Conservation (phyloP, 2,329 filamentous ascomycete genomes). For the Aureobasidium melanogenum region DNA sequence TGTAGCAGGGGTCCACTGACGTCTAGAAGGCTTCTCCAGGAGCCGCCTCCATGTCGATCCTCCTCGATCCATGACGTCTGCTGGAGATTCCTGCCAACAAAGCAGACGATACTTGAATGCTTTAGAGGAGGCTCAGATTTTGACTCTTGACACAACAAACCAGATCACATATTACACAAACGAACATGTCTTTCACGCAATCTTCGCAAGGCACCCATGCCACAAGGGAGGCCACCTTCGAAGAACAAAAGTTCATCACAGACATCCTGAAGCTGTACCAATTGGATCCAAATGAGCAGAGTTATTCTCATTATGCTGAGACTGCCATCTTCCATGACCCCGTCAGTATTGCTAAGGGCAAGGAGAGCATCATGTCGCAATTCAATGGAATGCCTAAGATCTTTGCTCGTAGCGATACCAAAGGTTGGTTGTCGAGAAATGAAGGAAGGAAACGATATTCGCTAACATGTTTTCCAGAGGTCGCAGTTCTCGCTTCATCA, state of each 20-base stretch:
- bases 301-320: slow-evolving; percentile 19
- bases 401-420: slow-evolving; percentile 18
- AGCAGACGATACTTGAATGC: not conserved
- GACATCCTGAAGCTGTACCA: slow-evolving; percentile 21
- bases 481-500: slow-evolving; percentile 14
- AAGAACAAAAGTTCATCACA: slow-evolving; percentile 17
- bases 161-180: not conserved
- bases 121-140: not conserved
- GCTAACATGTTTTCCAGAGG: not conserved
- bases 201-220: slow-evolving; percentile 1
- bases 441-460: not conserved
- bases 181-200: not conserved
- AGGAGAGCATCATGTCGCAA: slow-evolving; percentile 20
- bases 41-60: not conserved
- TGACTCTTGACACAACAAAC: not conserved
- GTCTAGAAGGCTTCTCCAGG: not conserved
- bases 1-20: not conserved
- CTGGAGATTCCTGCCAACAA: not conserved
- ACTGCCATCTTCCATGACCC: slow-evolving; percentile 22
- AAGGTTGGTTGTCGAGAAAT: not conserved
- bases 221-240: not conserved
- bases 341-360: slow-evolving; percentile 21
- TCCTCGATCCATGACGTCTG: not conserved
- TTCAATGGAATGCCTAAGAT: slow-evolving; percentile 24
- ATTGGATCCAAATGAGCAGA: slow-evolving; percentile 16